phyloP scores from a whole-genome alignment of 495 filamentous ascomycete species.

The Chaetomium fimeti region DNA sequence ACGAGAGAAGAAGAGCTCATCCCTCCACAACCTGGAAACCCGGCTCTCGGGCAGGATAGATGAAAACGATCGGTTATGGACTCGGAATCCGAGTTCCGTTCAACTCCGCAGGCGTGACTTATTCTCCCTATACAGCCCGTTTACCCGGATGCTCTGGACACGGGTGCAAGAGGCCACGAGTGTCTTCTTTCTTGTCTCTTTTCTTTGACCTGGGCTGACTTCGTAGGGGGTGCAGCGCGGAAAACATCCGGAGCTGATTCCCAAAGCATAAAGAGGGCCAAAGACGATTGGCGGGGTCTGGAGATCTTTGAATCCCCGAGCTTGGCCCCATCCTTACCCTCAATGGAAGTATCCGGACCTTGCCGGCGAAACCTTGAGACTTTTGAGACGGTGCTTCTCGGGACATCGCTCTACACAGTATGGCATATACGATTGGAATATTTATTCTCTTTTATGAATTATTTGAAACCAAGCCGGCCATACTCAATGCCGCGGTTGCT shows the following conservation, averaged over 20 bases:
- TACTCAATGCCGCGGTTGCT: too few relatives aligned
- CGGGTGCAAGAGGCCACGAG: neutral
- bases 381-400: too few relatives aligned
- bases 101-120: neutral
- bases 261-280: neutral
- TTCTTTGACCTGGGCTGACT: neutral
- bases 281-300: slow-evolving; percentile 1
- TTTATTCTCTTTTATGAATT: too few relatives aligned
- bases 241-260: neutral
- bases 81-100: neutral
- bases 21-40: slow-evolving; percentile 1
- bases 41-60: neutral
- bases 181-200: neutral
- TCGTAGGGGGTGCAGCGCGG: neutral
- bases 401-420: too few relatives aligned
- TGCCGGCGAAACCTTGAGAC: neutral
- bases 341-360: neutral
- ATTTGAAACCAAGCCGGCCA: too few relatives aligned
- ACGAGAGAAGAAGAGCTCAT: slow-evolving; percentile 8
- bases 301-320: neutral
- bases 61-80: neutral
- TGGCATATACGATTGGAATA: too few relatives aligned
- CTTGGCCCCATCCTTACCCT: neutral
- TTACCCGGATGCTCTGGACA: neutral
- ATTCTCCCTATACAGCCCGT: neutral